Evolutionary conservation across 2,329 filamentous ascomycete genomes (phyloP).

Genomic region (Penicillium thymicola): DNA sequence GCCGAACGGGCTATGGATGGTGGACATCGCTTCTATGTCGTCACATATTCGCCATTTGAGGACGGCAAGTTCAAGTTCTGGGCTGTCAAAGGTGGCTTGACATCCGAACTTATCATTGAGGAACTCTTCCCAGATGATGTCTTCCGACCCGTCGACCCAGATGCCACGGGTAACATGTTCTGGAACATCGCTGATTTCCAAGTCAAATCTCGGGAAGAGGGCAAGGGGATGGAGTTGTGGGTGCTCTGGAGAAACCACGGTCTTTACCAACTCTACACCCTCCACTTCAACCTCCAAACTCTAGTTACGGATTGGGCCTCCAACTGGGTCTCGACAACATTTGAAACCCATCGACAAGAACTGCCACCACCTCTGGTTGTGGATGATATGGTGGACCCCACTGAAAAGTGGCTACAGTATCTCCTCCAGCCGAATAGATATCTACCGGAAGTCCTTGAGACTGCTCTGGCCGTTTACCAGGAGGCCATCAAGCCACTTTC

Average conservation of each 20-base stretch:
- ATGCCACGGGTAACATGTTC: conserved; percentile 65
- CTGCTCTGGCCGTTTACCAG: conserved; percentile 77
- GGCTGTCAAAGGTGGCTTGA: conserved; percentile 65
- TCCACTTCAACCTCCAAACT: conserved; percentile 69
- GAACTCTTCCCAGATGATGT: conserved; percentile 65
- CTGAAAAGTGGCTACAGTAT: conserved; percentile 81
- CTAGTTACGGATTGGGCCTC: conserved; percentile 61
- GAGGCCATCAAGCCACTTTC: conserved; percentile 52
- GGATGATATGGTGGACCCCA: conserved; percentile 65
- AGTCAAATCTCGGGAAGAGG: conserved; percentile 53
- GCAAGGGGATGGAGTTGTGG: conserved; percentile 64
- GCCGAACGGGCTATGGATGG: conserved; percentile 47
- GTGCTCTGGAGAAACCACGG: conserved; percentile 82
- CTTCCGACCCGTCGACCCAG: conserved; percentile 63
- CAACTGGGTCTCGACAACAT: conserved; percentile 67
- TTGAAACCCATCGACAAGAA: conserved; percentile 55
- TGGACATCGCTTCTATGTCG: conserved; percentile 58
- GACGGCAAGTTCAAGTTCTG: conserved; percentile 94
- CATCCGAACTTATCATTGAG: conserved; percentile 56
- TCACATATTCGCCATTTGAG: conserved; percentile 84
- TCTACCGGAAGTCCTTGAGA: conserved; percentile 73
- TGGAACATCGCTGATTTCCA: conserved; percentile 79
- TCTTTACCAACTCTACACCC: conserved; percentile 68
- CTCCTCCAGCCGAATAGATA: conserved; percentile 83
- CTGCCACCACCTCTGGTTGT: conserved; percentile 58